Percentiles rank a stretch among this genome's conserved stretches.
phyloP scores from a whole-genome alignment of 257 asterid genomes.

The Fraxinus anomala region DNA sequence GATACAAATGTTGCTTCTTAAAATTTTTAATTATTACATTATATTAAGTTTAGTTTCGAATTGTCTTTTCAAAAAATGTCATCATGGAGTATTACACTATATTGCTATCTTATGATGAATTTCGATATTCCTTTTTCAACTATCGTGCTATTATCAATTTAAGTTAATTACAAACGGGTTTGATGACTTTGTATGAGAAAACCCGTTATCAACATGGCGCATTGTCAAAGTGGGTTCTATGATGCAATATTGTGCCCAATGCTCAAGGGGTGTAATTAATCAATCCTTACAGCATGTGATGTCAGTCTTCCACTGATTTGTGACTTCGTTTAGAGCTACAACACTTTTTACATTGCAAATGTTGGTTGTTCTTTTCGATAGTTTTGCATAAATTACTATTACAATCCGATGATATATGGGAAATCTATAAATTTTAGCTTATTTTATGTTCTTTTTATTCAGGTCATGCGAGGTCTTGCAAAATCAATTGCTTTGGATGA shows the following conservation, averaged over 20 bases:
- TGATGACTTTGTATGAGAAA: too few species aligned
- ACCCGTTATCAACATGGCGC: neutral
- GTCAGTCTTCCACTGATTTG: neutral
- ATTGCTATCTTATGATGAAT: neutral
- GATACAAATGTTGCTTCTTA: neutral
- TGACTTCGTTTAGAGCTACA: neutral
- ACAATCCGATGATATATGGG: conserved; percentile 3
- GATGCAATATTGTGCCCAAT: neutral
- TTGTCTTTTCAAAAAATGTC: neutral
- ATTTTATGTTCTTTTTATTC: conserved; percentile 20
- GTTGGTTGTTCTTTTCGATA: neutral
- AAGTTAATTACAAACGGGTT: too few species aligned
- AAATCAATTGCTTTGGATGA: conserved; percentile 98
- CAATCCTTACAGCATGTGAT: neutral
- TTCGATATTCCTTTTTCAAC: conserved; percentile 1
- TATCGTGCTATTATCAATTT: neutral
- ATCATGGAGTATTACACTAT: too few species aligned
- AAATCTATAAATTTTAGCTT: conserved; percentile 17
- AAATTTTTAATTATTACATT: too few species aligned
- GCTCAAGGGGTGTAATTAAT: neutral
- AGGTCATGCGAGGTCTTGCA: conserved; percentile 99
- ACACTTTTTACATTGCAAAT: neutral
- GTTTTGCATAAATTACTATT: neutral
- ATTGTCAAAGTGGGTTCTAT: neutral
- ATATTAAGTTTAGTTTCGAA: neutral